phyloP scores from a whole-genome alignment of 495 filamentous ascomycete species.

The Talaromyces borbonicus region DNA sequence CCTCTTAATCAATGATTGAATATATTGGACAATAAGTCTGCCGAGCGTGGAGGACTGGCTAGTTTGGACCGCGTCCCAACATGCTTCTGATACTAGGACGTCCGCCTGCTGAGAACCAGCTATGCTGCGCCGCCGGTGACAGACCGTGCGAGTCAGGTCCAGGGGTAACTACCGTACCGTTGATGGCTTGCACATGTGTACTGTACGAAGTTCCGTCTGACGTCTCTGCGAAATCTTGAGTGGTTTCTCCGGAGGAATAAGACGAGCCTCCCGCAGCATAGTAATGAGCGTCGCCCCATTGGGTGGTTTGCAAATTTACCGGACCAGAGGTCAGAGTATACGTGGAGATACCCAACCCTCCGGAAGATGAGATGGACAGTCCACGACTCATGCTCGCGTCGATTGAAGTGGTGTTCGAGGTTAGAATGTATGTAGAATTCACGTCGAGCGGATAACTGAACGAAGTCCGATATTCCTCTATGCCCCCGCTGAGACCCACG shows the following conservation, averaged over 20 bases:
- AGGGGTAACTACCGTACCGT: slow-evolving; percentile 35
- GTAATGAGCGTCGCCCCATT: slow-evolving; percentile 23
- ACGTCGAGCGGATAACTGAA: slow-evolving; percentile 59
- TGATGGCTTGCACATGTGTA: slow-evolving; percentile 41
- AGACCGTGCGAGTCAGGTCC: background rate
- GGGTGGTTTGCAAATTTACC: slow-evolving; percentile 16
- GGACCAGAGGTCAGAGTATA: slow-evolving; percentile 31
- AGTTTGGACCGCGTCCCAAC: slow-evolving; percentile 6
- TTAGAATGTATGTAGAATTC: slow-evolving; percentile 41
- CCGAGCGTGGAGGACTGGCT: background rate
- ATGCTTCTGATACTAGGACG: slow-evolving; percentile 7
- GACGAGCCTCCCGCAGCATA: slow-evolving; percentile 16
- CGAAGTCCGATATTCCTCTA: slow-evolving; percentile 27
- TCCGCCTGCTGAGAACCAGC: background rate
- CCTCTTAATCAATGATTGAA: background rate
- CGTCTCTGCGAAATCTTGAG: slow-evolving; percentile 16
- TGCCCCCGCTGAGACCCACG: slow-evolving; percentile 3
- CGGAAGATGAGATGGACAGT: slow-evolving; percentile 34
- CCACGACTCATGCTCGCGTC: slow-evolving; percentile 49
- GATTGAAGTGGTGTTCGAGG: slow-evolving; percentile 37
- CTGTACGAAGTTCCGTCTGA: slow-evolving; percentile 31
- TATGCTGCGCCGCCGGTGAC: background rate
- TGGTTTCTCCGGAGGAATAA: slow-evolving; percentile 21
- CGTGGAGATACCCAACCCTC: slow-evolving; percentile 43
- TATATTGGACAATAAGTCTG: background rate